Evolutionary conservation across 2,329 filamentous ascomycete species (phyloP).

Genomic region (Claviceps sorghi): DNA sequence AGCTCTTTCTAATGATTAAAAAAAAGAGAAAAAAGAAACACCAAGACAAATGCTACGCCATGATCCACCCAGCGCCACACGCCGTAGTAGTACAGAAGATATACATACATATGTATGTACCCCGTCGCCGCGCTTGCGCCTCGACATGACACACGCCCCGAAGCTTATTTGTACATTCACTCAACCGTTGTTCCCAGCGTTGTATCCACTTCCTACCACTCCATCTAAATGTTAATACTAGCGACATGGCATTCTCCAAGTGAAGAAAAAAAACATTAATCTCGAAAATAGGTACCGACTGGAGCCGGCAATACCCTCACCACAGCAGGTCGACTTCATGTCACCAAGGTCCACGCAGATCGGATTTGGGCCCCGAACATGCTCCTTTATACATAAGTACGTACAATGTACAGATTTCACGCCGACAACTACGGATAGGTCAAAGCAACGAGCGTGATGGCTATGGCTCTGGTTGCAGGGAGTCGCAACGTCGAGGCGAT

Average conservation of each 20-base stretch:
- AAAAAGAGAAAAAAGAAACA: background rate
- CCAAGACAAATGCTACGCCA: background rate
- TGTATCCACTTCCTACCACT: background rate
- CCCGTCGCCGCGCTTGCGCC: background rate
- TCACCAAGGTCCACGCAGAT: background rate
- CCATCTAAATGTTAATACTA: background rate
- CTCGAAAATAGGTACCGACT: slow-evolving; percentile 1
- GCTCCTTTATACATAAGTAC: background rate
- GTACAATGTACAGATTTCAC: background rate
- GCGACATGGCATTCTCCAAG: background rate
- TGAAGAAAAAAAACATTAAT: background rate
- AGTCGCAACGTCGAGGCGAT: background rate
- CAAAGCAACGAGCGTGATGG: background rate
- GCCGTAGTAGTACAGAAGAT: background rate
- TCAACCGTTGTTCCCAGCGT: background rate
- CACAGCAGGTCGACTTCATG: background rate
- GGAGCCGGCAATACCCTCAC: slow-evolving; percentile 1
- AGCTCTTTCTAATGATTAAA: background rate
- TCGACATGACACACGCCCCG: background rate
- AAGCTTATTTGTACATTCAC: background rate
- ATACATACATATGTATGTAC: too few relatives aligned
- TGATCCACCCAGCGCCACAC: background rate
- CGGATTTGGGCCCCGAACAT: background rate
- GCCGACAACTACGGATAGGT: background rate
- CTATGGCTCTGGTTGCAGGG: background rate